Base-by-base conservation (phyloP, 1,139 yeast species). In the Protomyces inundatus region DNA sequence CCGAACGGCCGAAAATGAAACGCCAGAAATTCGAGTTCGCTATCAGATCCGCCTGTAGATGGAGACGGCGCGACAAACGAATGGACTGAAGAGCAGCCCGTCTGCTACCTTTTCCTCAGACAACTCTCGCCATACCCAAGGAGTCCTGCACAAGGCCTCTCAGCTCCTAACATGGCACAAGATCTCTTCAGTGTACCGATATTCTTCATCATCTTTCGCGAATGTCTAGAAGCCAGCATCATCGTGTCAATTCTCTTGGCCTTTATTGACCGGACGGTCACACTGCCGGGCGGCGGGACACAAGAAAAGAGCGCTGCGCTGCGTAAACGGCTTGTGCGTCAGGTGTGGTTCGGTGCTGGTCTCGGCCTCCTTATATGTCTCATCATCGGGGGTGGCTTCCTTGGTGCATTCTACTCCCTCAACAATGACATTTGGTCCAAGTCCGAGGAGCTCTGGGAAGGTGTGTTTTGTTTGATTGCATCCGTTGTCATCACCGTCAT, bases 381-480 rank as follows among this genome's bases (percentile, higher is more conserved):
- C 67, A 74, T 85, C 65, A 79, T 91, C 67, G 98, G 98, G 69
- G 85, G 88, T 73, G 87, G 87, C 12, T 90, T 91, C 76, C 89
- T 91, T 72, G 90, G 90, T 70, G 84, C 88, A 14, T 91, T 88
- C 75, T 90, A 91, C 72, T 76, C 86, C 48, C 80, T 90, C 54
- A 90, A 89, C 64, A 82, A 84, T 42, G 95, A 91, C 79, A 77
- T 90, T 68, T 91, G 97, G 97, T 77, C 90, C 16, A 74, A 79
- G 54, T 84, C 96, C 59, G 98, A 91, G 75, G 97, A 91, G 73
- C 81, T 90, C 66, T 91, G 96, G 89, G 98, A 91, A 78, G 97
- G 97, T 73, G 81, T 87, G 45, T 84, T 91, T 72, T 86, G 90
- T 73, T 77, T 90, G 40, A 81, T 91, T 70, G 97, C 98, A 1